phyloP scores from a whole-genome alignment of 768 basidiomycete species.

The Amanita pseudoporphyria region DNA sequence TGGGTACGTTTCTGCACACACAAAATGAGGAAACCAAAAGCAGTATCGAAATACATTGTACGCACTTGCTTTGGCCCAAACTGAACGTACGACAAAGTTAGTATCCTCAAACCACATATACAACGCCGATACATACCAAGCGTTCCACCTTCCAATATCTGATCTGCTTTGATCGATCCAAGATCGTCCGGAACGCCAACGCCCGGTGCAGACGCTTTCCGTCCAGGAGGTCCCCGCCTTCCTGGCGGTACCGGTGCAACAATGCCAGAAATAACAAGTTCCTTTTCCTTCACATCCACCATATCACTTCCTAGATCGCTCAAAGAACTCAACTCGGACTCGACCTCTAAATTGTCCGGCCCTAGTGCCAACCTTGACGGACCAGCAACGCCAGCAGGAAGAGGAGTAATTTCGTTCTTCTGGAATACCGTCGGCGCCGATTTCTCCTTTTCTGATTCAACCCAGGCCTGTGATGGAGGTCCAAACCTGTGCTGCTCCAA shows the following conservation, averaged over 20 bases:
- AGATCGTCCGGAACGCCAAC: constrained; percentile 15
- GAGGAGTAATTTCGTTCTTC: neutral
- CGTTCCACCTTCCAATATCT: constrained; percentile 31
- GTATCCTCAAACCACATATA: neutral
- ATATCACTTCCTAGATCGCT: constrained; percentile 5
- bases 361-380: neutral
- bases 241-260: constrained; percentile 1
- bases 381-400: constrained; percentile 3
- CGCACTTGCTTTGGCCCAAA: constrained; percentile 79
- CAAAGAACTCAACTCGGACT: constrained; percentile 9
- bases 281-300: neutral
- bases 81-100: constrained; percentile 25
- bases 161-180: neutral
- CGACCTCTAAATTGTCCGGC: neutral
- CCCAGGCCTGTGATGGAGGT: neutral
- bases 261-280: neutral
- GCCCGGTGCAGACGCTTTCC: constrained; percentile 7
- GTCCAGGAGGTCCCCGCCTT: constrained; percentile 2
- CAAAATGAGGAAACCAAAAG: neutral
- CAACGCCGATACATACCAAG: constrained; percentile 40
- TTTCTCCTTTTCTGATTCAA: neutral
- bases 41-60: constrained; percentile 5
- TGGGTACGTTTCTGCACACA: constrained; percentile 55
- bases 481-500: constrained; percentile 13
- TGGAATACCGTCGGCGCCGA: neutral